phyloP scores from a whole-genome alignment of 305 asterid genomes.

The Andrographis paniculata region DNA sequence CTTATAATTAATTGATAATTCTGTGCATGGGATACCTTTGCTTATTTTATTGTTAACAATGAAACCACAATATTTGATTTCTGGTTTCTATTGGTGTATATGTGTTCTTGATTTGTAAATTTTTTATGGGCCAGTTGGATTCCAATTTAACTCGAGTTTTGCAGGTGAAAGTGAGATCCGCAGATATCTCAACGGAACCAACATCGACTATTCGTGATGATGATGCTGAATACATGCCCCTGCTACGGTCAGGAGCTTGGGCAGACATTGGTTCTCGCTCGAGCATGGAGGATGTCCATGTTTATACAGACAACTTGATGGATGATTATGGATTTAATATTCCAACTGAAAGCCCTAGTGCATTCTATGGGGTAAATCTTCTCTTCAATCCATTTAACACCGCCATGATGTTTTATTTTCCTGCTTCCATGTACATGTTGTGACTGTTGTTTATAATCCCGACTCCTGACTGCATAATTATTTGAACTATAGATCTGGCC shows the following conservation, averaged over 20 bases:
- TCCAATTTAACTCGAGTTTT: constrained; percentile 23
- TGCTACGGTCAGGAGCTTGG: constrained; percentile 91
- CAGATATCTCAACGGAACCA: constrained; percentile 33
- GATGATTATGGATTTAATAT: constrained; percentile 36
- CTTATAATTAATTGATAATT: too few relatives aligned
- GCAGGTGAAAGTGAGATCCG: constrained; percentile 47
- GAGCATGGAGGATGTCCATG: constrained; percentile 78
- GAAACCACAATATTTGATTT: not conserved
- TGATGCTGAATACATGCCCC: constrained; percentile 40
- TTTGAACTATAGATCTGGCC: not conserved
- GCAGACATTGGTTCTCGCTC: constrained; percentile 79
- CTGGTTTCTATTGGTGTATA: constrained; percentile 2
- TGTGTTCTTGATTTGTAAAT: not conserved
- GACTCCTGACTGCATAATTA: not conserved
- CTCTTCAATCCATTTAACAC: not conserved
- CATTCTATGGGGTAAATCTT: constrained; percentile 83
- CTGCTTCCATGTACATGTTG: not conserved
- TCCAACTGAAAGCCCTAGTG: constrained; percentile 39
- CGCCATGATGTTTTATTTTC: not conserved
- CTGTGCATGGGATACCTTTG: too few relatives aligned
- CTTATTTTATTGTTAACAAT: too few relatives aligned
- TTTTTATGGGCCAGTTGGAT: constrained; percentile 1
- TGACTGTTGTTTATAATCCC: not conserved
- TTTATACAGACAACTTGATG: constrained; percentile 64
- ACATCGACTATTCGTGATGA: constrained; percentile 33